Evolutionary conservation across 768 basidiomycete genomes (phyloP).

Genomic region (Trametopsis cervina): DNA sequence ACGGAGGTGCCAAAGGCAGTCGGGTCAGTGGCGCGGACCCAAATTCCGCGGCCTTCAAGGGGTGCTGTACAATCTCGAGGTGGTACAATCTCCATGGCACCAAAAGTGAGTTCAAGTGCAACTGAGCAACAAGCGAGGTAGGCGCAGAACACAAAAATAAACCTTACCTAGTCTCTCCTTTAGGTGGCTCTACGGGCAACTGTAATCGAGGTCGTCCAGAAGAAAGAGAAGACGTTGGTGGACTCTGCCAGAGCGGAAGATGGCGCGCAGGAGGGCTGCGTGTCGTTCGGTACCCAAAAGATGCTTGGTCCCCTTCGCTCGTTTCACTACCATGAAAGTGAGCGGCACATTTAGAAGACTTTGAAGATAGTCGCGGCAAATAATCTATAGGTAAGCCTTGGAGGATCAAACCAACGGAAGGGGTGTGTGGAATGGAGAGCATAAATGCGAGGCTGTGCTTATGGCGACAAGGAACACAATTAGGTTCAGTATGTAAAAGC

Average conservation of each 20-base stretch:
- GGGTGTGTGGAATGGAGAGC: background rate
- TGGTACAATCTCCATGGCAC: slow-evolving; percentile 47
- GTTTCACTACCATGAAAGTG: slow-evolving; percentile 2
- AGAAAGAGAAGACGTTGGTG: background rate
- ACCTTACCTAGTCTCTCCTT: background rate
- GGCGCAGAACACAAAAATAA: background rate
- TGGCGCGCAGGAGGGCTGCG: background rate
- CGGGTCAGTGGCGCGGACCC: slow-evolving; percentile 68
- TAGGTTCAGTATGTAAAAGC: background rate
- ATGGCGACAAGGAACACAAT: slow-evolving; percentile 3
- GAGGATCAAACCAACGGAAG: background rate
- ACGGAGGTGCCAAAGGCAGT: slow-evolving; percentile 77
- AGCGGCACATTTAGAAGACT: background rate
- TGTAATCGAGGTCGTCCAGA: background rate
- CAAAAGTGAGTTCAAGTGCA: background rate
- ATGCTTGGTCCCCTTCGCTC: background rate
- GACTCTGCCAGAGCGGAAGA: background rate
- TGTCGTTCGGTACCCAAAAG: background rate
- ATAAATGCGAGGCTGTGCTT: slow-evolving; percentile 6
- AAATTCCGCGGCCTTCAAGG: slow-evolving; percentile 76
- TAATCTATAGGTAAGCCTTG: background rate
- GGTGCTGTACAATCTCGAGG: slow-evolving; percentile 83
- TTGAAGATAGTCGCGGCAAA: background rate
- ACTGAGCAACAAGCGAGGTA: background rate
- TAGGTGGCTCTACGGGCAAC: background rate